Percentiles rank a stretch among this genome's conserved stretches.
Evolutionary conservation across 192 early-diverging fungal species (phyloP).

Genomic region (Backusella sp.): DNA sequence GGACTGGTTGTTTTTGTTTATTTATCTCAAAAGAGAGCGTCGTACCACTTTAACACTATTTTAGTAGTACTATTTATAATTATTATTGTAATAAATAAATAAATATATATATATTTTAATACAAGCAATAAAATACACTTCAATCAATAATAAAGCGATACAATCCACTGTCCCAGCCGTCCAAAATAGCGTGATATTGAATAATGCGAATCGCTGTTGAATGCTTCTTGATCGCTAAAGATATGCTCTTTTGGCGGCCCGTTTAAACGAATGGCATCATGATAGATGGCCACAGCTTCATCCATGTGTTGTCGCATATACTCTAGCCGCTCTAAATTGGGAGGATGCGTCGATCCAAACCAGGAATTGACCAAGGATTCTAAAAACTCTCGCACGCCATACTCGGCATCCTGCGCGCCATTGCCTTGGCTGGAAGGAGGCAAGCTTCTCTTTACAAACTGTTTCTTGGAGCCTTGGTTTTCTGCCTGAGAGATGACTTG

Average conservation of each 20-base stretch:
- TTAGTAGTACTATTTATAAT: too few relatives aligned
- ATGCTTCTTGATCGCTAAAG: not conserved
- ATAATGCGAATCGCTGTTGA: not conserved
- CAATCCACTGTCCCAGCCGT: not conserved
- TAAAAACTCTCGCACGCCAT: constrained; percentile 19
- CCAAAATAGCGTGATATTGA: not conserved
- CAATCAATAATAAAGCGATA: constrained; percentile 6
- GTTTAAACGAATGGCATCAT: constrained; percentile 25
- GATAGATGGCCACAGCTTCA: constrained; percentile 25
- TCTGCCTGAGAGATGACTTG: not conserved
- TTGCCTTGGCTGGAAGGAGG: not conserved
- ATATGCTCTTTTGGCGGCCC: constrained; percentile 20
- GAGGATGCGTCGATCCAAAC: constrained; percentile 42
- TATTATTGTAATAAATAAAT: too few relatives aligned
- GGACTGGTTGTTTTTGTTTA: too few relatives aligned
- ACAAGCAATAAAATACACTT: not conserved
- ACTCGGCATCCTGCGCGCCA: not conserved
- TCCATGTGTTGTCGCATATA: constrained; percentile 36
- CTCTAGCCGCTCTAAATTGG: constrained; percentile 31
- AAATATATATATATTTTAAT: too few relatives aligned
- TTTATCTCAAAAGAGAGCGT: too few relatives aligned
- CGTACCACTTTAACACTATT: too few relatives aligned
- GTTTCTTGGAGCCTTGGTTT: not conserved
- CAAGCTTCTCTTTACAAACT: not conserved
- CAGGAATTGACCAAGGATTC: constrained; percentile 24